Evolutionary conservation across 768 basidiomycete species (phyloP).

Genomic region (Calocybe gangraenosa): DNA sequence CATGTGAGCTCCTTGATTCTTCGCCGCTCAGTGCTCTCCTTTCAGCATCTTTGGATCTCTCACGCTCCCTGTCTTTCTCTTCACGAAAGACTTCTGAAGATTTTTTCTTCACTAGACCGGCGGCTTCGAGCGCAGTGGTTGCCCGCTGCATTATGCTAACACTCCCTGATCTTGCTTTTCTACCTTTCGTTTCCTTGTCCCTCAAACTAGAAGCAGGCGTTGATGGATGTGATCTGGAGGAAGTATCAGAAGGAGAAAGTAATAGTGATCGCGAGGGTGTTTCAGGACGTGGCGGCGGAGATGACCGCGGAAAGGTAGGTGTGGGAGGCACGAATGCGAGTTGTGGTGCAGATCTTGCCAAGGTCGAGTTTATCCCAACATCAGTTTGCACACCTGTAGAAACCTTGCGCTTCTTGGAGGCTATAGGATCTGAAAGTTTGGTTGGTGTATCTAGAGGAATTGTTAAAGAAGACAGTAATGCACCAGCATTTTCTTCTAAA

Average conservation of each 20-base stretch:
- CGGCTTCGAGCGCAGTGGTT: slow-evolving; percentile 85
- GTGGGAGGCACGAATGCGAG: slow-evolving; percentile 77
- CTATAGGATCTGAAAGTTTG: slow-evolving; percentile 14
- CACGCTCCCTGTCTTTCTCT: slow-evolving; percentile 43
- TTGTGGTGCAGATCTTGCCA: slow-evolving; percentile 47
- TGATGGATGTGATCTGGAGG: slow-evolving; percentile 60
- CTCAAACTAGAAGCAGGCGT: slow-evolving; percentile 64
- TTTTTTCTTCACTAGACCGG: slow-evolving; percentile 80
- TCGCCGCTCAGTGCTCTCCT: slow-evolving; percentile 39
- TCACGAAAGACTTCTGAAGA: slow-evolving; percentile 70
- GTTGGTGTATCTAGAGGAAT: slow-evolving; percentile 3
- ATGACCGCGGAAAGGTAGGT: slow-evolving; percentile 50
- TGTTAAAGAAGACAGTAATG: slow-evolving; percentile 5
- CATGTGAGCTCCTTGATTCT: slow-evolving; percentile 64
- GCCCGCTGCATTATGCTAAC: slow-evolving; percentile 96
- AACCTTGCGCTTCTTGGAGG: slow-evolving; percentile 27
- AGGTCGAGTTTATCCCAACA: slow-evolving; percentile 18
- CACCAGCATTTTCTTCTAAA: slow-evolving; percentile 25
- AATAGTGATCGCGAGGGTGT: slow-evolving; percentile 47
- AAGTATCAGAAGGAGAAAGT: slow-evolving; percentile 54
- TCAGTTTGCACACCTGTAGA: slow-evolving; percentile 47
- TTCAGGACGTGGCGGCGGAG: slow-evolving; percentile 51
- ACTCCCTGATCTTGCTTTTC: slow-evolving; percentile 79
- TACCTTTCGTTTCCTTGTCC: slow-evolving; percentile 55
- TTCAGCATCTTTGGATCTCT: slow-evolving; percentile 41